Percentiles rank a stretch among this genome's conserved stretches.
Conservation (phyloP, 2,329 filamentous ascomycete species). For the Sordariomycetes sp. region DNA sequence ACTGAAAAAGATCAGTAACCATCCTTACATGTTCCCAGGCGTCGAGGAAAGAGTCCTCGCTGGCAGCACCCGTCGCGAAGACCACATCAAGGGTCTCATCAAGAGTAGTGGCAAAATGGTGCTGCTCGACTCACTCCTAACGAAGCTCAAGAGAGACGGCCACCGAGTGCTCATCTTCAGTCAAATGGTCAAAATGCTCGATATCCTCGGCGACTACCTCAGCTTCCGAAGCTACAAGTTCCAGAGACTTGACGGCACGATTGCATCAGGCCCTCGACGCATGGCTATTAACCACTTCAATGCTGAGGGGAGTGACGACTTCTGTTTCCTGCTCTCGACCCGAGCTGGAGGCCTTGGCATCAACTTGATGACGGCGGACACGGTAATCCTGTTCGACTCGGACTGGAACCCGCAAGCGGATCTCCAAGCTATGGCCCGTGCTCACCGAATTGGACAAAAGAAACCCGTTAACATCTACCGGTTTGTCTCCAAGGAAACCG, state of each 20-base stretch:
- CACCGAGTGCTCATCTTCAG: slow-evolving; percentile 97
- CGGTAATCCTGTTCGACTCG: slow-evolving; percentile 94
- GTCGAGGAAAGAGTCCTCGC: slow-evolving; percentile 83
- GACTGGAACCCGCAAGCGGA: slow-evolving; percentile 99
- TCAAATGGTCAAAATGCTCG: slow-evolving; percentile 98
- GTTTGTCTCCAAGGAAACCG: slow-evolving; percentile 93
- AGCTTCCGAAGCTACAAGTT: slow-evolving; percentile 89
- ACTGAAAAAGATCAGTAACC: slow-evolving; percentile 96
- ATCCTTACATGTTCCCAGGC: slow-evolving; percentile 94
- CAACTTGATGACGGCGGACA: slow-evolving; percentile 97
- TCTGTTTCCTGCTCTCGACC: slow-evolving; percentile 91
- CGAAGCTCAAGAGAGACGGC: slow-evolving; percentile 84
- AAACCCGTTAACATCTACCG: slow-evolving; percentile 94
- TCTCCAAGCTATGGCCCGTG: slow-evolving; percentile 95
- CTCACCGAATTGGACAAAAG: slow-evolving; percentile 95
- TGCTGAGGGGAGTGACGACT: slow-evolving; percentile 88
- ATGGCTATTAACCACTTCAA: slow-evolving; percentile 99
- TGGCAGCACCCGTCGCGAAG: slow-evolving; percentile 73
- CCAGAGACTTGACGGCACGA: slow-evolving; percentile 90
- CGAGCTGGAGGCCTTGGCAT: slow-evolving; percentile 96
- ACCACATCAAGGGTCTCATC: slow-evolving; percentile 84
- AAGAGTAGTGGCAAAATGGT: slow-evolving; percentile 99
- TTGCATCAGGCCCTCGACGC: slow-evolving; percentile 75
- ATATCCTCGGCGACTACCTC: slow-evolving; percentile 90
- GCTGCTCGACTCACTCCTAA: slow-evolving; percentile 88